These are phyloP conservation scores for Penicillium sclerotigenum DNA, from an alignment of 2,329 filamentous ascomycete species.

Conservation along the genomic window DNA sequence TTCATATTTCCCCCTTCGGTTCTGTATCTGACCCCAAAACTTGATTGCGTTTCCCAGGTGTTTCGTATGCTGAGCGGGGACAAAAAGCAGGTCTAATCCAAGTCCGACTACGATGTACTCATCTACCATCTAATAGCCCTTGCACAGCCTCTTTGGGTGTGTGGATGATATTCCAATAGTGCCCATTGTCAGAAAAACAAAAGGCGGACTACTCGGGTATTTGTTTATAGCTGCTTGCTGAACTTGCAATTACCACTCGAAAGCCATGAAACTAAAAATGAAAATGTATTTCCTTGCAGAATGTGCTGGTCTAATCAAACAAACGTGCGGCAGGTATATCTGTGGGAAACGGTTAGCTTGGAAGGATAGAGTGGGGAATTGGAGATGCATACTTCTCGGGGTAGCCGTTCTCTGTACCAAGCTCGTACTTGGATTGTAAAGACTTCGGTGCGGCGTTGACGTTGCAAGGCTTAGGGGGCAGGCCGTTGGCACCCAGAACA, in stretches of 20 bases:
- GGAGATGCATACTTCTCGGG: constrained; percentile 59
- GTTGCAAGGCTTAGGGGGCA: constrained; percentile 85
- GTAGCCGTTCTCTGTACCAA: constrained; percentile 66
- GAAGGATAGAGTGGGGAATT: constrained; percentile 17
- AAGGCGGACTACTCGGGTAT: neutral
- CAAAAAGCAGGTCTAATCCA: neutral
- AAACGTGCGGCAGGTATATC: constrained; percentile 49
- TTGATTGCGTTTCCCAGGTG: neutral
- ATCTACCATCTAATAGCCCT: neutral
- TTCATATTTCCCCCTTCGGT: neutral
- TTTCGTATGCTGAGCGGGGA: neutral
- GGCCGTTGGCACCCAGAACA: constrained; percentile 69
- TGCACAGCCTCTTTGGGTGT: neutral
- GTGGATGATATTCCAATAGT: neutral
- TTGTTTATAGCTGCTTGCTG: neutral
- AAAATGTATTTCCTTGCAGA: constrained; percentile 2
- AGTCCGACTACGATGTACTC: neutral
- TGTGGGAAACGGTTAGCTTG: constrained; percentile 23
- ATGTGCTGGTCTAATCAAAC: constrained; percentile 30
- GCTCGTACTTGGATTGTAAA: constrained; percentile 58
- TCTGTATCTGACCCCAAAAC: neutral
- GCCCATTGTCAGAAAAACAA: neutral
- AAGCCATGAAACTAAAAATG: neutral
- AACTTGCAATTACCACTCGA: neutral
- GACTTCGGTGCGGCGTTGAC: constrained; percentile 45